Evolutionary conservation across 495 filamentous ascomycete species (phyloP), one percentile per base, ranked within the genome.

Genomic region (Gamarada debralockiae): DNA sequence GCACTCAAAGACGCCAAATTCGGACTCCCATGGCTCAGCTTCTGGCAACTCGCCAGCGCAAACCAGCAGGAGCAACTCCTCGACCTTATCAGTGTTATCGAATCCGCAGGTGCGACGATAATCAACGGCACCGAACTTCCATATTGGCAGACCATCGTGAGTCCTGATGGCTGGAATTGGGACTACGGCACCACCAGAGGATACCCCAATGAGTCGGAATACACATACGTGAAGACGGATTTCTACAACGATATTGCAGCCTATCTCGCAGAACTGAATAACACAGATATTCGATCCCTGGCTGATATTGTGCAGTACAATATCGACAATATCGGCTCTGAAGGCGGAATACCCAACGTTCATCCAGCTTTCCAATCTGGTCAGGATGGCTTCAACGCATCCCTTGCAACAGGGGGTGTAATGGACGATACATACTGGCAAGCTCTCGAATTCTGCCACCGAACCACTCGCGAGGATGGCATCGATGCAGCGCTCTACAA

Each of bases 231-330:
- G 52, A 89, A 87, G 62, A 80, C 83, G 7, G 86, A 90, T 56
- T 88, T 89, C 63, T 89, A 89, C 71, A 87, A 88, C 68, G 80
- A 87, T 69, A 80, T 90, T 57, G 68, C 68, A 37, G 64, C 68
- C 17, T 90, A 90, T 57, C 75, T 90, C 9, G 66, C 80, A 27
- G 81, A 84, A 55, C 72, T 90, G 3, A 61, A 73, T 15, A 85
- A 85, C 65, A 88, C 81, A 29, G 65, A 74, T 22, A 79, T 90
- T 55, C 73, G 73, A 22, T 75, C 75, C 3, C 71, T 90, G 5
- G 83, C 82, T 56, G 86, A 89, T 57, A 73, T 90, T 20, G 75
- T 89, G 25, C 62, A 74, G 63, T 88, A 83, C 69, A 89, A 90
- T 64, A 72, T 70, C 55, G 76, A 78, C 52, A 84, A 87, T 61